These are phyloP conservation scores for Rhodofomes roseus DNA, from an alignment of 1,284 basidiomycete species.

Conservation along the genomic window DNA sequence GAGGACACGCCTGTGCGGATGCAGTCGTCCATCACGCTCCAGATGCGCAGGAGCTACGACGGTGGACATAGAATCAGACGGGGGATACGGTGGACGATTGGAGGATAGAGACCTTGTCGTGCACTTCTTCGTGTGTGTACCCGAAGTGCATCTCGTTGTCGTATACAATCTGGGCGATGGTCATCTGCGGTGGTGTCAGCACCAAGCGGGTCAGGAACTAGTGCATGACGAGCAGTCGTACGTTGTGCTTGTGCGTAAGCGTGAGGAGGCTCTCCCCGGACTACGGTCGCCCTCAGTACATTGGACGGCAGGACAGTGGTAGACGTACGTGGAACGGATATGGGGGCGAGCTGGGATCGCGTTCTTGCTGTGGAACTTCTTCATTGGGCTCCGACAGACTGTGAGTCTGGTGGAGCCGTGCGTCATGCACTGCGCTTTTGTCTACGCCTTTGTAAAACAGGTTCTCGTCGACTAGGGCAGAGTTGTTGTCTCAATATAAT, in stretches of 20 bases:
- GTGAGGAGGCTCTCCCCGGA: conserved; percentile 77
- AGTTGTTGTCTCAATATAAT: neutral
- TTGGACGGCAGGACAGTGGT: neutral
- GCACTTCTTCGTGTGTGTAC: conserved; percentile 73
- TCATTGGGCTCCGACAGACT: conserved; percentile 37
- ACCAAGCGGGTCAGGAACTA: neutral
- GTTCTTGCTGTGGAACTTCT: conserved; percentile 19
- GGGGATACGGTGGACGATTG: neutral
- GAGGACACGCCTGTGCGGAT: conserved; percentile 86
- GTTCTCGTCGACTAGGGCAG: conserved; percentile 78
- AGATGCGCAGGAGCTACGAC: conserved; percentile 69
- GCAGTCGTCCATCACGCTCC: conserved; percentile 92
- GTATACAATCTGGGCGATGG: conserved; percentile 92
- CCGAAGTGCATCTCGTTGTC: conserved; percentile 89
- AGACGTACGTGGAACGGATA: conserved; percentile 63
- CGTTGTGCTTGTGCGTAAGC: conserved; percentile 81
- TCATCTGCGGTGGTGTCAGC: conserved; percentile 53
- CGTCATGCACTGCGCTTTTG: conserved; percentile 73
- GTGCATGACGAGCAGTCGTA: conserved; percentile 34
- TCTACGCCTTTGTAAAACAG: conserved; percentile 96
- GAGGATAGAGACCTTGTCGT: conserved; percentile 50
- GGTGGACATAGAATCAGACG: neutral
- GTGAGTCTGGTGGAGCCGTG: conserved; percentile 72
- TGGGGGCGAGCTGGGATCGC: conserved; percentile 54
- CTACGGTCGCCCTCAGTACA: conserved; percentile 19